A percentile compares a stretch with the other conserved stretches of the same genome.
phyloP scores from a whole-genome alignment of 73 alveolate species.

The Uronychia binucleata region DNA sequence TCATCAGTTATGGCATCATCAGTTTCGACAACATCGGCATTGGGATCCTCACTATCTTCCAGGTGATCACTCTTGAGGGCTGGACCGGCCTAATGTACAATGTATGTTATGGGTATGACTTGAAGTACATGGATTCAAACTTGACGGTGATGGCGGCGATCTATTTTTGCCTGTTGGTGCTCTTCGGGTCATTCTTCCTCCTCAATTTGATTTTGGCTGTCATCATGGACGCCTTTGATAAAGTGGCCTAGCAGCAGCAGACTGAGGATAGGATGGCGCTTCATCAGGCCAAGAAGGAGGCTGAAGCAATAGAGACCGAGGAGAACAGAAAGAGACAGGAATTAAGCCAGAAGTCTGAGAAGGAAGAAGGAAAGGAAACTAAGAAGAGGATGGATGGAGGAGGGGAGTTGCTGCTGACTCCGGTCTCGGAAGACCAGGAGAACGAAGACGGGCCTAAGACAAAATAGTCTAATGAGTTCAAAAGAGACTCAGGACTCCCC shows the following conservation, averaged over 20 bases:
- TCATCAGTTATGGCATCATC: conserved; percentile 57
- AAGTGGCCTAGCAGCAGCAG: not conserved
- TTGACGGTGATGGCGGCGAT: not conserved
- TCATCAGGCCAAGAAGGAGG: no score
- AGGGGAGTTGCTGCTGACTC: no score
- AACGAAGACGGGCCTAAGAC: not conserved
- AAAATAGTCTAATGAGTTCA: not conserved
- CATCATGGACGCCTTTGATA: not conserved
- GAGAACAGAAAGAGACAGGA: no score
- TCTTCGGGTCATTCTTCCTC: not conserved
- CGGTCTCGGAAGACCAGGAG: not conserved
- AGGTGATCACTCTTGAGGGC: conserved; percentile 75
- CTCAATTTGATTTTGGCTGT: not conserved
- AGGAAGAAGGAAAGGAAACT: no score
- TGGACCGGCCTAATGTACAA: conserved; percentile 69
- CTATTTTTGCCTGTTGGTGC: not conserved
- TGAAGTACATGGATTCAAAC: not conserved
- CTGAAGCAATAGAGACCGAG: no score
- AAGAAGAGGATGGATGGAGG: no score
- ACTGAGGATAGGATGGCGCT: no score
- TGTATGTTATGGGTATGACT: not conserved
- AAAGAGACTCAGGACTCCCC: not conserved
- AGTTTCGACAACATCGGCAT: conserved; percentile 65
- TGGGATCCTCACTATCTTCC: conserved; percentile 69
- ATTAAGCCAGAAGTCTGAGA: no score